Evolutionary conservation across 1,139 yeast species (phyloP), one percentile per base, ranked within the genome.

Genomic region (Kodamaea alishanica): DNA sequence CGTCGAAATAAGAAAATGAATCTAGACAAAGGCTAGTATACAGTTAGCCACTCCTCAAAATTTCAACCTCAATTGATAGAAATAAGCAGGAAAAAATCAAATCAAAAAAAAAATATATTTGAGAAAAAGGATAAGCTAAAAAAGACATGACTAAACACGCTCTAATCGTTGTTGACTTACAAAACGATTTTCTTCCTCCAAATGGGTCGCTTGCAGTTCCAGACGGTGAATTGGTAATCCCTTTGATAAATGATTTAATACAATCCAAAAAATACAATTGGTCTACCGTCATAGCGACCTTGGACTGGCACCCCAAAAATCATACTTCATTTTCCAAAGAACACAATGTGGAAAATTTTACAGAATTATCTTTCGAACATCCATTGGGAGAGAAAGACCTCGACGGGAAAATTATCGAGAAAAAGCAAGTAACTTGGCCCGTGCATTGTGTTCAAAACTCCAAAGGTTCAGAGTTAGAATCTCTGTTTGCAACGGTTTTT

Each of bases 221-320:
- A 0, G 67, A 71, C 5, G 96, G 95, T 1, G 66, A 83, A n/a
- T 62, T 64, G 0, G 67, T 87, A 8, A 70, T 88, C 11, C 67
- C 74, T 0, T 59, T 64, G 8, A 70, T 88, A 48, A 57, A 73
- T 46, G 51, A 65, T 12, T 58, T 82, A 37, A 43, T 75, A 30
- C 58, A 68, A 45, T 39, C 56, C 12, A 36, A 58, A 6, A 51
- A 59, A 29, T 65, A 59, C 34, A 54, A 68, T 3, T 89, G 95
- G 94, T 63, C 70, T 28, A 61, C 79, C 2, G 66, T 87, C 4
- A 73, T 85, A 1, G 83, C 89, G 30, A 83, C 95, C 2, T 80
- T 83, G 54, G 97, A 90, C 56, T 88, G 95, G 95, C 97, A 90
- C 56, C 95, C 96, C 0, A 33, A 49, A 9, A 68, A 77, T 51